Base-by-base conservation (phyloP, 495 filamentous ascomycete species). In the Echria macrotheca region DNA sequence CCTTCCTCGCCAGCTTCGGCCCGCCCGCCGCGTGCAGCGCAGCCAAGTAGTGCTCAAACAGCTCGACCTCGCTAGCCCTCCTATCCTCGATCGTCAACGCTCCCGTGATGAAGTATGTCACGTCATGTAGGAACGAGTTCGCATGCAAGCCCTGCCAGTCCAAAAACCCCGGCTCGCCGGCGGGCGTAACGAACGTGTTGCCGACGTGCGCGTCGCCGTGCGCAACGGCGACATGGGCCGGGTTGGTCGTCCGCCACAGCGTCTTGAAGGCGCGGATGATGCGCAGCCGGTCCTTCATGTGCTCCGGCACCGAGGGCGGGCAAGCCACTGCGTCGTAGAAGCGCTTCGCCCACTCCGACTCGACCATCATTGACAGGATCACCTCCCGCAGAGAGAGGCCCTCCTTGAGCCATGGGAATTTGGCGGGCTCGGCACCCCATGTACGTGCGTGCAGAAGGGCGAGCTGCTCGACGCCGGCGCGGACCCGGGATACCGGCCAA, bases 131-230 rank as follows among this genome's bases (percentile, higher is more conserved):
- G 22, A 60, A 62, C 1, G 63, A 64, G 2, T 55, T 61, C 35
- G 57, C 53, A 50, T 66, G 63, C 29, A 56, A 52, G 29, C 59
- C 58, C 29, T 65, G 60, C 63, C 63, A 68, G 47, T 68, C 65
- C n/a, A 68, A 48, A 52, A 68, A 66, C 22, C 65, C 55, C 21
- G 63, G 60, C 45, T 44, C 47, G 1, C 57, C 63, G 1, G 49
- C 40, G 7, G 56, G 36, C 2, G 56, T 61, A 17, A 68, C 25
- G 29, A 65, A 65, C 4, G 63, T 66, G 37, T 62, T 62, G 7
- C 56, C 59, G 11, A 59, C 49, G 32, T 62, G 56, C 8, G 59
- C 28, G 29, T 68, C 65, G 37, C 65, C 65, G 44, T 68, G 65
- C 0, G 61, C 44, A 4, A 68, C 53, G 38, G 53, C 57, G 12